Conservation (phyloP, 495 filamentous ascomycete species). For the Thozetella sp. region DNA sequence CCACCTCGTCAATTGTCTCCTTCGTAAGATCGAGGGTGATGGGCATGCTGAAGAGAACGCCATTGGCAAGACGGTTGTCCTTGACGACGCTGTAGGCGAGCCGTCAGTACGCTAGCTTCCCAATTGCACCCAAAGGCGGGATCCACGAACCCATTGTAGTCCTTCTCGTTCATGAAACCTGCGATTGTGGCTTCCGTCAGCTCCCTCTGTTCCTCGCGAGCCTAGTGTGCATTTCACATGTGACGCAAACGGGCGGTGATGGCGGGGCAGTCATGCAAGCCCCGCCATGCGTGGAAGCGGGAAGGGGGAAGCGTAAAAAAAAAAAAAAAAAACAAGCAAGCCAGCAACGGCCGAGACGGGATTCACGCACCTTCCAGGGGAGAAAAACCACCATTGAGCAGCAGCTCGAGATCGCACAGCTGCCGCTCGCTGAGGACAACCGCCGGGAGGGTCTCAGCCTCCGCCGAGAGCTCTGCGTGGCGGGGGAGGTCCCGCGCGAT, state of each 20-base stretch:
- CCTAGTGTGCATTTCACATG: neutral
- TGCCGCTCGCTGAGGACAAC: conserved; percentile 88
- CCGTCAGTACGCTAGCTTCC: conserved; percentile 12
- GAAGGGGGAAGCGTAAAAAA: neutral
- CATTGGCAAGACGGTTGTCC: conserved; percentile 81
- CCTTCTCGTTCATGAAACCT: conserved; percentile 97
- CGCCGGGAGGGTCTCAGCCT: conserved; percentile 86
- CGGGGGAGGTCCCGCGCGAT: conserved; percentile 84
- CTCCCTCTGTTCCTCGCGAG: conserved; percentile 2
- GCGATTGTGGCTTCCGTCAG: conserved; percentile 20
- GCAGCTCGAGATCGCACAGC: conserved; percentile 94
- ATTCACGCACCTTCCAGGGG: conserved; percentile 83
- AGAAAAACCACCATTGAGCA: conserved; percentile 95
- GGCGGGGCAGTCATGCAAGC: conserved; percentile 28
- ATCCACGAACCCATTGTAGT: conserved; percentile 81
- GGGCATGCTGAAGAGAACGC: conserved; percentile 94
- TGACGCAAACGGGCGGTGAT: conserved; percentile 8
- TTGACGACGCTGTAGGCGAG: conserved; percentile 71
- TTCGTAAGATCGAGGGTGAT: conserved; percentile 88
- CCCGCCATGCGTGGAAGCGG: conserved; percentile 17
- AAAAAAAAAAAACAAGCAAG: too few species aligned
- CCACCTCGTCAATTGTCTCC: conserved; percentile 68
- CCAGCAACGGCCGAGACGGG: too few species aligned
- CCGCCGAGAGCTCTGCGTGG: conserved; percentile 72
- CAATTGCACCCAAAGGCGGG: conserved; percentile 3